Conservation (phyloP, 1,139 yeast species). For the Nematodospora anomalae region DNA sequence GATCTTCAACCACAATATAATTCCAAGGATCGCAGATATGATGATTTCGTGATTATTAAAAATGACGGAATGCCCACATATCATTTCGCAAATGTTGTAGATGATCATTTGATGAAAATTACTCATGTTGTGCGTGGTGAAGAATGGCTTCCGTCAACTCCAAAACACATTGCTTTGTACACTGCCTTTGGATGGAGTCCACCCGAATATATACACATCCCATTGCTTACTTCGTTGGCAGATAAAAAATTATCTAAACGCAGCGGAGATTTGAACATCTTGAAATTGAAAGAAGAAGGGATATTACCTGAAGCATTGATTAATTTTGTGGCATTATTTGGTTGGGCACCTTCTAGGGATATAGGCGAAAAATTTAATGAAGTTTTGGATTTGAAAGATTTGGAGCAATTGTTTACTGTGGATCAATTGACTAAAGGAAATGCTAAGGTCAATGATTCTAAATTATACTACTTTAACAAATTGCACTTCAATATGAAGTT, state of each 20-base stretch:
- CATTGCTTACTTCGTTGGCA: conserved; percentile 68
- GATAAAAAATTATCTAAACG: conserved; percentile 89
- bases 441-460: conserved; percentile 82
- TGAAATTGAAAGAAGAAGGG: conserved; percentile 58
- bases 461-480: conserved; percentile 75
- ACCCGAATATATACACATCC: conserved; percentile 86
- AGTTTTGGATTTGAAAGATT: conserved; percentile 53
- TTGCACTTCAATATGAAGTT: conserved; percentile 49
- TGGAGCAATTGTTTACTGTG: conserved; percentile 52
- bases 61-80: conserved; percentile 95
- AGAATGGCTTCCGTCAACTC: conserved; percentile 96
- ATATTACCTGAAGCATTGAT: conserved; percentile 82
- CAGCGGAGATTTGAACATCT: conserved; percentile 75
- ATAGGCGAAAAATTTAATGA: conserved; percentile 59
- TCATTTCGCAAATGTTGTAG: conserved; percentile 94
- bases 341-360: conserved; percentile 83
- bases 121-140: conserved; percentile 97
- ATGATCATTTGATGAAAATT: conserved; percentile 88
- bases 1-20: conserved; percentile 82
- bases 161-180: conserved; percentile 88
- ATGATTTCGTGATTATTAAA: conserved; percentile 85
- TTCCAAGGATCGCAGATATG: conserved; percentile 68
- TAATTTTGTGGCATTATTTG: conserved; percentile 86
- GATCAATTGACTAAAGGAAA: conserved; percentile 86
- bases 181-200: conserved; percentile 83